phyloP scores from a whole-genome alignment of 371 early-diverging fungal genomes.

The Lichtheimia corymbifera region DNA sequence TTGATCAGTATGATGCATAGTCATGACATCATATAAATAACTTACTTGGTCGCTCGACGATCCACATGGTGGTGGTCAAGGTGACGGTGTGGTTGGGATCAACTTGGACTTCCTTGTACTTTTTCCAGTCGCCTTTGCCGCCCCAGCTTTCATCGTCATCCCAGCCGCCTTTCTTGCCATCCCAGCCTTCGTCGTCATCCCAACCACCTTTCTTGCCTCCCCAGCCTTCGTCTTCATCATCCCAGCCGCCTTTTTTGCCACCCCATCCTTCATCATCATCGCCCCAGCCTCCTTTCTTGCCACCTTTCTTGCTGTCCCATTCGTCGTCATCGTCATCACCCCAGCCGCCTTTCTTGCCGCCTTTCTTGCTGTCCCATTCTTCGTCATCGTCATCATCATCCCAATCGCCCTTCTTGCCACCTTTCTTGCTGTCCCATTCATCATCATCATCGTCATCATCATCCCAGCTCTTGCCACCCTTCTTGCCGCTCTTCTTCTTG shows the following conservation, averaged over 20 bases:
- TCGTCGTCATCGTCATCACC: constrained; percentile 4
- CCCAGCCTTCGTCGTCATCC: constrained; percentile 2
- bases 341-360: constrained; percentile 15
- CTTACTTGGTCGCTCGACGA: constrained; percentile 18
- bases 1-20: neutral
- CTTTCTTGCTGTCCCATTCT: constrained; percentile 7
- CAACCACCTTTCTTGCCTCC: constrained; percentile 9
- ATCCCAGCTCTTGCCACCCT: constrained; percentile 3
- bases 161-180: constrained; percentile 5
- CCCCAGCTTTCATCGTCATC: neutral
- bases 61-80: constrained; percentile 32
- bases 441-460: constrained; percentile 5
- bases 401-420: constrained; percentile 13
- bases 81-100: constrained; percentile 36
- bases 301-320: constrained; percentile 8
- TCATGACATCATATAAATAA: neutral
- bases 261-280: constrained; percentile 4
- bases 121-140: neutral
- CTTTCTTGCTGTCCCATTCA: constrained; percentile 7
- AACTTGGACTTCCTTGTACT: neutral
- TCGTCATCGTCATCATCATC: constrained; percentile 4
- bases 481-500: constrained; percentile 17
- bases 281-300: constrained; percentile 16
- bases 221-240: neutral
- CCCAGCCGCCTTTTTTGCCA: constrained; percentile 10